Percentiles rank a stretch among this genome's conserved stretches.
Evolutionary conservation across 1,284 basidiomycete species (phyloP).

Genomic region (Rhizoctonia solani): DNA sequence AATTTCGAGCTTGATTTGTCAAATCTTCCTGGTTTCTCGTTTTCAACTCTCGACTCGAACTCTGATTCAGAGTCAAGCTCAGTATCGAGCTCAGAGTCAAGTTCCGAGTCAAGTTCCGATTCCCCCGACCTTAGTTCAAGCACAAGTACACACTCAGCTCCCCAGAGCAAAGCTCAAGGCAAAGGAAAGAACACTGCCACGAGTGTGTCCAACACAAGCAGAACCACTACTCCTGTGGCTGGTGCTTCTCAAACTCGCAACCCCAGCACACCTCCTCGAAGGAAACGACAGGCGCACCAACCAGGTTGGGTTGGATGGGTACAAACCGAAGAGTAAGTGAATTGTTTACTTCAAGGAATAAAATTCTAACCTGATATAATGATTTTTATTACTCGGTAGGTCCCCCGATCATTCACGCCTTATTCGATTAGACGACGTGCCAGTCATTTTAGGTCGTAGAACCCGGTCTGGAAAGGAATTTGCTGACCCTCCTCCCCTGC

Average conservation of each 20-base stretch:
- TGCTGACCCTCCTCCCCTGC: constrained; percentile 16
- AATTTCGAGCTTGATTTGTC: background rate
- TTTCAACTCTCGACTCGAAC: constrained; percentile 1
- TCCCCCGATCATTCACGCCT: constrained; percentile 28
- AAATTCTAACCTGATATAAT: background rate
- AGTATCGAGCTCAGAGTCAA: constrained; percentile 8
- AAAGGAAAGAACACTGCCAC: background rate
- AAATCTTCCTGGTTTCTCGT: background rate
- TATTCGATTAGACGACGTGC: constrained; percentile 24
- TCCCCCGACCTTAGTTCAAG: constrained; percentile 28
- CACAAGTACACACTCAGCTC: constrained; percentile 7
- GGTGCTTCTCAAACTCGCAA: background rate
- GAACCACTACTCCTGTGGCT: background rate
- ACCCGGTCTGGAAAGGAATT: constrained; percentile 22
- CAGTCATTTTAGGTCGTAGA: constrained; percentile 21
- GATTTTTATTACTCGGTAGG: background rate
- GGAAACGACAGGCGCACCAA: background rate
- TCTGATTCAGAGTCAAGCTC: background rate
- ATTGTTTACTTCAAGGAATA: background rate
- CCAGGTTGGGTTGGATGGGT: constrained; percentile 28
- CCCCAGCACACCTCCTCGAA: constrained; percentile 16
- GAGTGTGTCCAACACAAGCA: background rate
- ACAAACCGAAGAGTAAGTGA: constrained; percentile 20
- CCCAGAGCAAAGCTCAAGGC: background rate
- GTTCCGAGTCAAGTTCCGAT: constrained; percentile 22